Base-by-base conservation (phyloP, 768 basidiomycete genomes). In the Termitomyces sp. region DNA sequence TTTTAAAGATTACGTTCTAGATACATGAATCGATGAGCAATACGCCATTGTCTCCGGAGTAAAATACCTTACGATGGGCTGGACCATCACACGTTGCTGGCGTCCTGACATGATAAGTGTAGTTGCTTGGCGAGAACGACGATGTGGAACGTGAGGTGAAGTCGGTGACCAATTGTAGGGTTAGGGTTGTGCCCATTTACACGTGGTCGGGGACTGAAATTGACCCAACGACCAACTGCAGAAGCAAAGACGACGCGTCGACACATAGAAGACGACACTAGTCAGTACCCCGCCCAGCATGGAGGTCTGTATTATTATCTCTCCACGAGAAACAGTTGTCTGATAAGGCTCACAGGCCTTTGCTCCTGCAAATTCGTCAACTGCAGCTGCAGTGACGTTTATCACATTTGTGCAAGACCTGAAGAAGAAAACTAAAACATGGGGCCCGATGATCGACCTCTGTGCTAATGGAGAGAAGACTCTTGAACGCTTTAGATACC, bases 391-490 rank as follows among this genome's bases (percentile, higher is more conserved):
- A 72, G 97, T 99, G 64, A 91, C 93, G 2, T 97, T 99, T 74
- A 99, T 99, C 74, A 99, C 97, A 26, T 98, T 98, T 69, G 96
- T 99, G 2, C 97, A 99, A 74, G 97, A 98, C 80, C 83, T 98
- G 65, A 98, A 98, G 79, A 89, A 90, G 70, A 97, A 95, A 79
- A 93, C 93, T 56, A 91, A 92, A 76, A 81, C 89, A 84, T 98
- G 97, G 97, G 89, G 87, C 18, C 93, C 94, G 27, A 91, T 96
- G 84, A 94, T 99, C 71, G 94, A 94, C 57, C 84, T 95, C 42
- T 98, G 95, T 69, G 90, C 88, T 39, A 87, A 86, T 63, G 96
- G 97, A 59, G 97, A 99, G 79, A 95, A 96, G 82, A 95, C 95
- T 3, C 82, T 99, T 56, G 95, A 99, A 72, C 83, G 95, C 54